Evolutionary conservation across 805 yeast species (phyloP), one percentile per base, ranked within the genome.

Genomic region (Candida parachauliodes): DNA sequence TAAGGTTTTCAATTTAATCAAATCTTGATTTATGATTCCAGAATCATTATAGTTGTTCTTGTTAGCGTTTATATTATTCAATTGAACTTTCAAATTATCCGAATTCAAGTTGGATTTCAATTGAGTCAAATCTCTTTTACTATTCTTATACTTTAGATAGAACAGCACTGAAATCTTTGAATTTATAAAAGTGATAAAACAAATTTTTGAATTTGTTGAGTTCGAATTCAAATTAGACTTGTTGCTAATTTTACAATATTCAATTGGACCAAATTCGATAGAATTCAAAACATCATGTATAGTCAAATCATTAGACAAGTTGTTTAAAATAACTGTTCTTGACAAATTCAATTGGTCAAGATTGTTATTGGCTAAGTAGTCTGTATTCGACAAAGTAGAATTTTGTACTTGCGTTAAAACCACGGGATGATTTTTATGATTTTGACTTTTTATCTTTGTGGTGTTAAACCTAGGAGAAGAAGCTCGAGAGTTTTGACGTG

Each of bases 191-290:
- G 70, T 59, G 22, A 67, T 55, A 40, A 51, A 56, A 41, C 71
- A 66, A 15, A 52, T 46, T 35, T 65, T 56, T 10, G 48, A 31
- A 18, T 28, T 28, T 24, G 20, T 36, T 4, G 12, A 15, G 11
- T 20, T 20, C 11, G 30, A 16, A 10, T 14, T 21, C 15, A 10
- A 26, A 10, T 12, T 53, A 10, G 56, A 52, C 27, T 49, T 57
- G 12, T 60, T 49, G 40, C 66, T 54, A 40, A 75, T 52, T 38
- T 70, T 68, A 43, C 78, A 68, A 47, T 74, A 75, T 53, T 82
- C 88, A 24, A 82, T 68, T 1, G 86, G 83, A 3, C 84, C 86
- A 51, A 54, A 68, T 29, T 74, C 74, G 8, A 81, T 65, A 22
- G 61, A 55, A 32, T 75, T 68, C 29, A 77, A 53, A 12, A 75